Conservation (phyloP, 1,284 basidiomycete species). For the Chalciporus sp. region DNA sequence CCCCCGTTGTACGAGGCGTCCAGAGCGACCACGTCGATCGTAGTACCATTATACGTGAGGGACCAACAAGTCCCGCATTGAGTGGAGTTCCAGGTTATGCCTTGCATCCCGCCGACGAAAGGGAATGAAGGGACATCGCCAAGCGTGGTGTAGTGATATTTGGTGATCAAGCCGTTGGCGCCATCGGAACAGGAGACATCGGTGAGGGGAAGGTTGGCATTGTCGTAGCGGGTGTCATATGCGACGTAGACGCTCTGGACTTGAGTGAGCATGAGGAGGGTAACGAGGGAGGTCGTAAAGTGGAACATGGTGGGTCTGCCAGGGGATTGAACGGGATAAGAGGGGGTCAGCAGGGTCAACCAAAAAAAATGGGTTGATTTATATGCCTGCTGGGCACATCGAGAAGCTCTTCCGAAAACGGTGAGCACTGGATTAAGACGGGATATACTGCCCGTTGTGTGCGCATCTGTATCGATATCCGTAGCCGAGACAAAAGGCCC, state of each 20-base stretch:
- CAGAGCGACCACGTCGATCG: conserved; percentile 34
- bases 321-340: neutral
- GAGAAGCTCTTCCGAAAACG: conserved; percentile 3
- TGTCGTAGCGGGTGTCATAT: conserved; percentile 36
- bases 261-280: conserved; percentile 6
- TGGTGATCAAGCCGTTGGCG: conserved; percentile 30
- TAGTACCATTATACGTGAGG: conserved; percentile 26
- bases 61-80: conserved; percentile 39
- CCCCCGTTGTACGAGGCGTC: conserved; percentile 32
- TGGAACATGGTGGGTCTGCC: conserved; percentile 17
- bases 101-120: conserved; percentile 33
- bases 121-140: conserved; percentile 36
- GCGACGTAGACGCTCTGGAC: conserved; percentile 22
- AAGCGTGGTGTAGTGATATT: conserved; percentile 31
- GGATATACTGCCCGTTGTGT: no score
- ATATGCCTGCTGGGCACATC: conserved; percentile 13
- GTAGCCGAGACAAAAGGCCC: no score
- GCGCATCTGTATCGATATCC: no score
- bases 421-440: no score
- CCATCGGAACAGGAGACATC: conserved; percentile 38
- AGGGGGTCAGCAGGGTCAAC: neutral
- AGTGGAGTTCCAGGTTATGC: conserved; percentile 32
- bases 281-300: conserved; percentile 9
- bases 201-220: conserved; percentile 23
- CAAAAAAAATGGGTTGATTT: conserved; percentile 10